phyloP scores from a whole-genome alignment of 768 basidiomycete species.

The Hericium erinaceus region DNA sequence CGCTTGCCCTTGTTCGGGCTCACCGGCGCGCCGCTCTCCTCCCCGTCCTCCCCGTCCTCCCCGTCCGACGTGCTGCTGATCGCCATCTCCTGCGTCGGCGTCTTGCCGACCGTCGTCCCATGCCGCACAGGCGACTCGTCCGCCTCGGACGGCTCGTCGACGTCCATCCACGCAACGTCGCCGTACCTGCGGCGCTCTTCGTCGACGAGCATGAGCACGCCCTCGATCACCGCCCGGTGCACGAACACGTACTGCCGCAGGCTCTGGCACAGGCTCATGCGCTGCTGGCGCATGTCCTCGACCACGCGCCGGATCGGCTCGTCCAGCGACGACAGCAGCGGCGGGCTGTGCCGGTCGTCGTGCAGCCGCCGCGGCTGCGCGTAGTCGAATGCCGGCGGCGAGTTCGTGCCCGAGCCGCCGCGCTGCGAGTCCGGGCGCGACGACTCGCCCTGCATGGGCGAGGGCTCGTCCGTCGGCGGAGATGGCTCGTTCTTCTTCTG shows the following conservation, averaged over 20 bases:
- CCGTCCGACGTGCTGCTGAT: not conserved
- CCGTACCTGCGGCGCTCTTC: conserved; percentile 45
- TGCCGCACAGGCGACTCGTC: not conserved
- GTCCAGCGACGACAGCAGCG: conserved; percentile 48
- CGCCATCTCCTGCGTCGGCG: not conserved
- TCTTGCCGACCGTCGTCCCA: not conserved
- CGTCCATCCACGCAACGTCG: conserved; percentile 12
- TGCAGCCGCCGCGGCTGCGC: conserved; percentile 56
- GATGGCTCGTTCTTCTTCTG: conserved; percentile 3
- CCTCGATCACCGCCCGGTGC: conserved; percentile 78
- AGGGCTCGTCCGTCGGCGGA: conserved; percentile 5
- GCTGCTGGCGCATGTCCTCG: conserved; percentile 91
- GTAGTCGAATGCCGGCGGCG: conserved; percentile 36
- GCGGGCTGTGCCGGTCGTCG: conserved; percentile 38
- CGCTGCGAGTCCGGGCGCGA: not conserved
- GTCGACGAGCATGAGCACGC: conserved; percentile 67
- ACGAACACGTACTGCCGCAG: conserved; percentile 92
- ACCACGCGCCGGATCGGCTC: conserved; percentile 78
- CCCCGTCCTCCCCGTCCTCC: not conserved
- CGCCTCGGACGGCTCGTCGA: conserved; percentile 6
- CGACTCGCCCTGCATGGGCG: conserved; percentile 2
- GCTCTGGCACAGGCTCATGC: conserved; percentile 96
- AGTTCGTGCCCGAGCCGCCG: conserved; percentile 5
- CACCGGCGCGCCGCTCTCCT: conserved; percentile 2
- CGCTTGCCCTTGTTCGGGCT: conserved; percentile 46